These are phyloP conservation scores for Aspergillus campestris DNA, from an alignment of 495 filamentous ascomycete species.

Conservation along the genomic window DNA sequence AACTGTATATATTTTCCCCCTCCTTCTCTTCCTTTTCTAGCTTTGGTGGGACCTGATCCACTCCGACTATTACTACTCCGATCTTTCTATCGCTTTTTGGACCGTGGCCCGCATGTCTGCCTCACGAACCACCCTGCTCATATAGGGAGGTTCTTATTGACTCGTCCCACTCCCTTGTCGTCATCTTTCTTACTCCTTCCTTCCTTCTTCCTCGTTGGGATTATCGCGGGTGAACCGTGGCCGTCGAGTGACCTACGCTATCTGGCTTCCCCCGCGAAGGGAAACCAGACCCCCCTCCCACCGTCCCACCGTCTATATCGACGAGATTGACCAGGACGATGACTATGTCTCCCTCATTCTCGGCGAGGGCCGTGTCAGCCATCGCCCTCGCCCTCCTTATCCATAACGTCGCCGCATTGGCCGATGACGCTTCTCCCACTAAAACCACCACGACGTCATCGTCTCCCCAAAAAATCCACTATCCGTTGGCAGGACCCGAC, in stretches of 20 bases:
- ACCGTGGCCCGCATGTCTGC: conserved; percentile 4
- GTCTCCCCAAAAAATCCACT: conserved; percentile 5
- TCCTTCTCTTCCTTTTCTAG: too few relatives aligned
- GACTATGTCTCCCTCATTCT: conserved; percentile 6
- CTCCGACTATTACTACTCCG: too few relatives aligned
- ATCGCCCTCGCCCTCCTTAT: conserved; percentile 6
- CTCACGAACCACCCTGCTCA: background rate
- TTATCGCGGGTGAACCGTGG: too few relatives aligned
- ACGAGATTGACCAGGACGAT: too few relatives aligned
- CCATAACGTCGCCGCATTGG: conserved; percentile 6
- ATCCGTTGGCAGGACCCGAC: conserved; percentile 10
- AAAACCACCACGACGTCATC: conserved; percentile 4
- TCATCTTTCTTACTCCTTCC: background rate
- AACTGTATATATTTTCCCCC: background rate
- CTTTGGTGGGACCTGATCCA: too few relatives aligned
- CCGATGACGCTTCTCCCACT: background rate
- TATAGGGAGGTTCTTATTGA: background rate
- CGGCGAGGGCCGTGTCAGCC: background rate
- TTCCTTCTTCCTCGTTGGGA: too few relatives aligned
- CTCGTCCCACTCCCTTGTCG: background rate
- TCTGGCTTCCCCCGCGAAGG: too few relatives aligned
- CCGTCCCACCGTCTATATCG: too few relatives aligned
- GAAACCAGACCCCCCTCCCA: too few relatives aligned
- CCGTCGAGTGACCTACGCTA: too few relatives aligned
- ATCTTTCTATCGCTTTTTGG: background rate